A percentile compares a stretch with the other conserved stretches of the same genome.
These are phyloP conservation scores for Mycena metata DNA, from an alignment of 768 basidiomycete genomes.

Conservation along the genomic window DNA sequence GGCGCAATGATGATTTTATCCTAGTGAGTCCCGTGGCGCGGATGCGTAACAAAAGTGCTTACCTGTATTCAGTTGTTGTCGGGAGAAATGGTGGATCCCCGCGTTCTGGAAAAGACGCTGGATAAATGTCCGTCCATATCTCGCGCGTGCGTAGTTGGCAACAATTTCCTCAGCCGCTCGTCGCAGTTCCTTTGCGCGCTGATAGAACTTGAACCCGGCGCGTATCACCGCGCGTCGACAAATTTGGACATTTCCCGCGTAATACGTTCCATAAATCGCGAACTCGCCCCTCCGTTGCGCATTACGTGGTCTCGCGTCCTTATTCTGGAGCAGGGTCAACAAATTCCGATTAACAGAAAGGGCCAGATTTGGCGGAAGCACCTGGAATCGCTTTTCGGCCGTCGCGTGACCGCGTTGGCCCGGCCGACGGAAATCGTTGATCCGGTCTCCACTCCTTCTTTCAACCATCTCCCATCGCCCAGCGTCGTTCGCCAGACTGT, in stretches of 20 bases:
- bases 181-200: conserved; percentile 50
- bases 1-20: conserved; percentile 52
- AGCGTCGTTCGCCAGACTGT: conserved; percentile 36
- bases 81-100: conserved; percentile 52
- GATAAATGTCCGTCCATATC: conserved; percentile 42
- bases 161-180: conserved; percentile 49
- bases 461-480: not conserved
- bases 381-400: conserved; percentile 47
- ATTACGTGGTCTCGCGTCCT: conserved; percentile 51
- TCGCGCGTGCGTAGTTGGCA: conserved; percentile 50
- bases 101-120: conserved; percentile 47
- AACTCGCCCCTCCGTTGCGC: conserved; percentile 50
- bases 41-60: not conserved
- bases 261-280: conserved; percentile 46
- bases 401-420: conserved; percentile 37
- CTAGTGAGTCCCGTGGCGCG: conserved; percentile 38
- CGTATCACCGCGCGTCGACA: conserved; percentile 19
- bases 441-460: too few relatives aligned
- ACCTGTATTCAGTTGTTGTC: conserved; percentile 46
- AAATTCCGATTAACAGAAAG: conserved; percentile 50
- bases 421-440: too few relatives aligned
- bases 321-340: conserved; percentile 42
- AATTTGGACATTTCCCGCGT: conserved; percentile 46
- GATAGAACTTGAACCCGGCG: conserved; percentile 42
- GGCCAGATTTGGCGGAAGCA: conserved; percentile 51